A percentile compares a stretch with the other conserved stretches of the same genome.
phyloP scores from a whole-genome alignment of 331 rosid genomes.

The Prunus yedoensis region DNA sequence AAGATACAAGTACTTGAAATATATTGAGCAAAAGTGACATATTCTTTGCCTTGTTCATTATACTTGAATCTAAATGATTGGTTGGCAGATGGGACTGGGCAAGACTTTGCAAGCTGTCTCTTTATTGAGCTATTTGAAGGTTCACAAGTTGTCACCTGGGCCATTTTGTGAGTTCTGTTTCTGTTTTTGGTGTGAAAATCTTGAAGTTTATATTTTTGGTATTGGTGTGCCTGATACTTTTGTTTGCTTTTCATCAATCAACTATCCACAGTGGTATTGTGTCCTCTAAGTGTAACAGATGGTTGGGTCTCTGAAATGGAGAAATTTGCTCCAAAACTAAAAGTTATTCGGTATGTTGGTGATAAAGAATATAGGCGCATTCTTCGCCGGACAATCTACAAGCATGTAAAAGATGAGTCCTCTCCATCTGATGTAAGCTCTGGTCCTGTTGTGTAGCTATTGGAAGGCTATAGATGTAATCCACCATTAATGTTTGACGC shows the following conservation, averaged over 20 bases:
- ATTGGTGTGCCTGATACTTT: slow-evolving; percentile 8
- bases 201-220: slow-evolving; percentile 1
- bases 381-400: slow-evolving; percentile 50
- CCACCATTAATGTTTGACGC: background rate
- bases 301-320: slow-evolving; percentile 83
- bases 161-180: slow-evolving; percentile 80
- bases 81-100: slow-evolving; percentile 92
- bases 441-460: background rate
- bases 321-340: slow-evolving; percentile 69
- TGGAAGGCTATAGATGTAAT: background rate
- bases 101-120: slow-evolving; percentile 95
- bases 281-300: slow-evolving; percentile 94
- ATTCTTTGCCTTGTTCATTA: slow-evolving; percentile 3
- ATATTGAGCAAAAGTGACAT: background rate
- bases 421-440: slow-evolving; percentile 49
- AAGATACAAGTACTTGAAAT: background rate
- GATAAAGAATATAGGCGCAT: slow-evolving; percentile 67
- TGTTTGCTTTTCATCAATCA: slow-evolving; percentile 22
- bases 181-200: slow-evolving; percentile 17
- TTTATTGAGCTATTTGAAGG: slow-evolving; percentile 79
- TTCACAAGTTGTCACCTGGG: slow-evolving; percentile 46
- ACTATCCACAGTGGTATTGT: slow-evolving; percentile 69
- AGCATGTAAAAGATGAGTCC: slow-evolving; percentile 45
- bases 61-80: slow-evolving; percentile 23
- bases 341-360: slow-evolving; percentile 71